Percentiles rank a stretch among this genome's conserved stretches.
Conservation (phyloP, 2,329 filamentous ascomycete genomes). For the Paecilomyces fulvus region DNA sequence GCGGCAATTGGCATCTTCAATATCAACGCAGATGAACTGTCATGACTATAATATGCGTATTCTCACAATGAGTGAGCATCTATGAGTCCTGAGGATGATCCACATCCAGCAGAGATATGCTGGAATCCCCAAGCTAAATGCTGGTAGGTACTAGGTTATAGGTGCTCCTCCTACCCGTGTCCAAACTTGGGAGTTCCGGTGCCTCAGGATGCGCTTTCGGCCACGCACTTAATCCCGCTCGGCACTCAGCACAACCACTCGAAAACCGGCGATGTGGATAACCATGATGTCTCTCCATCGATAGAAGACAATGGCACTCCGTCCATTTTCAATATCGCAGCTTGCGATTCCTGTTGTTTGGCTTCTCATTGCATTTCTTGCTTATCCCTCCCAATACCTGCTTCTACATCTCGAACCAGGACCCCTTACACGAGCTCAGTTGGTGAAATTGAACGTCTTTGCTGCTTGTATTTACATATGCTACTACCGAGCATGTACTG, state of each 20-base stretch:
- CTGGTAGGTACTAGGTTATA: not conserved
- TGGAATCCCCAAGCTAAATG: not conserved
- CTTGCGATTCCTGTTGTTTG: conserved; percentile 49
- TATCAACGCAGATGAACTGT: not conserved
- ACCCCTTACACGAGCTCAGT: conserved; percentile 42
- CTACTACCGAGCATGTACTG: conserved; percentile 51
- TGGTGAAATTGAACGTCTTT: conserved; percentile 48
- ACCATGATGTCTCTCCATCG: not conserved
- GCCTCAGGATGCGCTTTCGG: not conserved
- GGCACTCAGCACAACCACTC: conserved; percentile 1
- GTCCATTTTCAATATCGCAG: conserved; percentile 22
- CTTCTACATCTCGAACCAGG: conserved; percentile 47
- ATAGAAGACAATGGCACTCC: conserved; percentile 10
- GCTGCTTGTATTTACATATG: conserved; percentile 49
- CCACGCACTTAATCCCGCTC: not conserved
- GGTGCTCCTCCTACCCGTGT: not conserved
- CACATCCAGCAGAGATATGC: not conserved
- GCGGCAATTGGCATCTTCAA: conserved; percentile 39
- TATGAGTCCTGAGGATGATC: not conserved
- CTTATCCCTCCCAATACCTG: conserved; percentile 52
- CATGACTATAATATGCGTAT: not conserved
- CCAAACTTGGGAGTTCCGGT: not conserved
- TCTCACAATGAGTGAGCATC: not conserved
- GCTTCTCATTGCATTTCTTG: conserved; percentile 49
- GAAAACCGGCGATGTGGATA: not conserved